phyloP scores from a whole-genome alignment of 2,329 filamentous ascomycete species.

The Colletotrichum aenigma region DNA sequence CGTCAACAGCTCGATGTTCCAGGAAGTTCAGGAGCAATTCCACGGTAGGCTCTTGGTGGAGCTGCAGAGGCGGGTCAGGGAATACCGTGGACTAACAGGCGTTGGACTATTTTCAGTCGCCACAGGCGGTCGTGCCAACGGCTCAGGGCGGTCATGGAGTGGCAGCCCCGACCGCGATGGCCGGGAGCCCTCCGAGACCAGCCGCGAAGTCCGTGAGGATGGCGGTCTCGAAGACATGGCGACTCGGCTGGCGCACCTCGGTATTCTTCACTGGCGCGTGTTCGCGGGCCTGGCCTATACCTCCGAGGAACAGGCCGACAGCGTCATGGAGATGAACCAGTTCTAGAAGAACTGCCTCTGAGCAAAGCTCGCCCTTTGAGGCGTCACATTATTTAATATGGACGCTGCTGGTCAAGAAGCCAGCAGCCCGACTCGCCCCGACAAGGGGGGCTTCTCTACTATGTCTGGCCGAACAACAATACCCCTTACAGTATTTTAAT shows the following conservation, averaged over 20 bases:
- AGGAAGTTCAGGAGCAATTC: constrained; percentile 54
- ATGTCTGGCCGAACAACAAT: constrained; percentile 19
- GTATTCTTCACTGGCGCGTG: constrained; percentile 87
- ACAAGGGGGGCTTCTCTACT: constrained; percentile 7
- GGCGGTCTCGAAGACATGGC: constrained; percentile 70
- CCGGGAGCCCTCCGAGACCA: constrained; percentile 29
- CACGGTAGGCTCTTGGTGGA: constrained; percentile 53
- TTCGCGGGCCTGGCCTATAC: constrained; percentile 80
- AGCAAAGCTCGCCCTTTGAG: not conserved
- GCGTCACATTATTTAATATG: not conserved
- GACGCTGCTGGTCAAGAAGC: not conserved
- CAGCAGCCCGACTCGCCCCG: not conserved
- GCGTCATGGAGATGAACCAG: constrained; percentile 33
- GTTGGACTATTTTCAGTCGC: constrained; percentile 60
- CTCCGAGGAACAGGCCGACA: constrained; percentile 39
- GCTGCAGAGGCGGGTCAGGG: constrained; percentile 53
- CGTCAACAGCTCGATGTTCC: constrained; percentile 47
- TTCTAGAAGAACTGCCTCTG: constrained; percentile 15
- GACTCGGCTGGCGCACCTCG: constrained; percentile 80
- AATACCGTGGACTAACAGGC: constrained; percentile 57
- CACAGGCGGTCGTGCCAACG: constrained; percentile 53
- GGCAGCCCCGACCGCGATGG: constrained; percentile 29
- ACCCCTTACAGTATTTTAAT: constrained; percentile 23
- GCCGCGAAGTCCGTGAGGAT: constrained; percentile 53
- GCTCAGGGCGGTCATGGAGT: constrained; percentile 39